phyloP scores from a whole-genome alignment of 768 basidiomycete species.

The Russula earlei region DNA sequence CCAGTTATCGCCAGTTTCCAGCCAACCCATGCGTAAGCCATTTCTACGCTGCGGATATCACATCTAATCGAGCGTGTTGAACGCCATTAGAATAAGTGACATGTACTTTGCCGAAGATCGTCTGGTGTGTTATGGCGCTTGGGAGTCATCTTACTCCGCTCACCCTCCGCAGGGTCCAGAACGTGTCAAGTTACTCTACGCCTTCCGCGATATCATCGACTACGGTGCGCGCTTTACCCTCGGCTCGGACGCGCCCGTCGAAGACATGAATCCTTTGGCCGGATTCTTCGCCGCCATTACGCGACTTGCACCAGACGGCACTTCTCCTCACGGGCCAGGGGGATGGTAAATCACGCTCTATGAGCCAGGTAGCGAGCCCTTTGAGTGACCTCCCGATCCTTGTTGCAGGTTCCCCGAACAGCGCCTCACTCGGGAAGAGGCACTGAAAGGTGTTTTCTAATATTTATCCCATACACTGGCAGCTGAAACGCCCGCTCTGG shows the following conservation, averaged over 20 bases:
- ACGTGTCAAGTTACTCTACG: slow-evolving; percentile 77
- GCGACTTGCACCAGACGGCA: slow-evolving; percentile 55
- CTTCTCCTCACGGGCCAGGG: slow-evolving; percentile 69
- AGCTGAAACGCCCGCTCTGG: neutral
- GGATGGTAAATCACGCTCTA: slow-evolving; percentile 55
- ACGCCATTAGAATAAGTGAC: slow-evolving; percentile 51
- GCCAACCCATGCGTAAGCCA: slow-evolving; percentile 75
- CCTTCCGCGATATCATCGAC: slow-evolving; percentile 67
- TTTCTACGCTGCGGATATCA: neutral
- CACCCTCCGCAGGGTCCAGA: slow-evolving; percentile 53
- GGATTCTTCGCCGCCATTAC: slow-evolving; percentile 87
- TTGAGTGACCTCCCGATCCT: neutral
- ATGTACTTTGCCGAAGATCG: slow-evolving; percentile 88
- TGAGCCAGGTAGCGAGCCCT: neutral
- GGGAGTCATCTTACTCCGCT: neutral
- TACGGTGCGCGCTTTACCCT: slow-evolving; percentile 61
- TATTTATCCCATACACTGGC: neutral
- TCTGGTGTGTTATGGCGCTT: slow-evolving; percentile 39
- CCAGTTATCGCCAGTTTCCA: slow-evolving; percentile 85
- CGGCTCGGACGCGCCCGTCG: slow-evolving; percentile 89
- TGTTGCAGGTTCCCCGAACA: slow-evolving; percentile 70
- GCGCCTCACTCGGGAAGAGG: slow-evolving; percentile 63
- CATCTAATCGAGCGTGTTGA: slow-evolving; percentile 4
- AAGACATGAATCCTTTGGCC: slow-evolving; percentile 71
- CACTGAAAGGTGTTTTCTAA: slow-evolving; percentile 49